Evolutionary conservation across 1,139 yeast genomes (phyloP), one percentile per base, ranked within the genome.

Genomic region (Yamadazyma oceani): DNA sequence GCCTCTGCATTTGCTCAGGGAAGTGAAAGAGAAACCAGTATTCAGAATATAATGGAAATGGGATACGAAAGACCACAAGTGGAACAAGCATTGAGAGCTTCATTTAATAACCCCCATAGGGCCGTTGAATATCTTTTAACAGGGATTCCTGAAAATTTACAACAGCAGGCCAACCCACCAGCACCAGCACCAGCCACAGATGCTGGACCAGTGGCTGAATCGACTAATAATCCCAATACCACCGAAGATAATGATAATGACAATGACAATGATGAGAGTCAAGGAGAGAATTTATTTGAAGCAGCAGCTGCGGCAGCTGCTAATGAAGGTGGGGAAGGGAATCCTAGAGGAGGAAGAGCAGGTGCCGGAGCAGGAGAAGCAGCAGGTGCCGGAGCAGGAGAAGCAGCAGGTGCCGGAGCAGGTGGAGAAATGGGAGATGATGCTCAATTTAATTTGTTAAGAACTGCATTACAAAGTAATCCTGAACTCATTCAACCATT

Each of bases 81-180:
- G 21, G 95, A 88, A 63, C 77, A 80, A 30, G 98, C 99, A 0
- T 72, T 92, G 59, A 80, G 95, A 54, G 96, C 97, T 13, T 97
- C 98, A 0, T 92, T 82, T 66, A 92, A 92, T 64, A 90, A 92
- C 64, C 98, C 99, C 17, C 97, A 92, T 57, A 82, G 98, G 55
- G 99, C 99, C 0, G 97, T 90, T 5, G 98, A 94, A 59, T 90
- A 92, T 60, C 73, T 92, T 41, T 68, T 92, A 51, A 87, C 90
- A 31, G 97, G 97, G 4, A 80, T 92, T 37, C 97, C 97, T 26
- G 92, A 85, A 50, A 62, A 74, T 36, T 65, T 73, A 46, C 73
- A 67, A 53, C 56, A 58, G 12, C 61, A 60, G 27, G 52, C 53
- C 37, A 42, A 55, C 33, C 36, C 34, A 10, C 35, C 39, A 5